Percentiles rank a stretch among this genome's conserved stretches.
These are phyloP conservation scores for Botrytis fragariae DNA, from an alignment of 2,329 filamentous ascomycete genomes.

Conservation along the genomic window DNA sequence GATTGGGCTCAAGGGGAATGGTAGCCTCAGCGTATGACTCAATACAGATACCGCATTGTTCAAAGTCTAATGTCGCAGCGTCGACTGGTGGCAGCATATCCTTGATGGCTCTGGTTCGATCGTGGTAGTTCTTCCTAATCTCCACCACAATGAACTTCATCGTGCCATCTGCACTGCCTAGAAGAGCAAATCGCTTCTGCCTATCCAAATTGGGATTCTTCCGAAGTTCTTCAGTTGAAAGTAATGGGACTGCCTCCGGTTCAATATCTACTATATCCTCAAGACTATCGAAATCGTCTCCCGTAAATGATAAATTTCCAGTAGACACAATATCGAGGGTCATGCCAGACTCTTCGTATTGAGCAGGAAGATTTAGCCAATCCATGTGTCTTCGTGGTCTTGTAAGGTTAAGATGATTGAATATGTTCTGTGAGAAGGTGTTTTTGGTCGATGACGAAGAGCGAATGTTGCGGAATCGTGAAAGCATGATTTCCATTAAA, in stretches of 20 bases:
- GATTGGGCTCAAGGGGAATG: background rate
- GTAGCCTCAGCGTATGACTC: background rate
- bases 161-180: accelerated
- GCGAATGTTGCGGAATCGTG: background rate
- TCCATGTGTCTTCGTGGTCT: background rate
- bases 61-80: background rate
- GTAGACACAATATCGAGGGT: background rate
- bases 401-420: background rate
- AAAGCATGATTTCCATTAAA: background rate
- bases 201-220: background rate
- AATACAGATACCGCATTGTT: background rate
- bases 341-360: background rate
- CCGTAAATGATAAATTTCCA: background rate
- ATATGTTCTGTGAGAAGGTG: background rate
- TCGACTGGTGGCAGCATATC: background rate
- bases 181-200: background rate
- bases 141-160: background rate
- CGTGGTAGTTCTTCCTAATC: background rate
- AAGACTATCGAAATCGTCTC: background rate
- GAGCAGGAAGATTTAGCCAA: background rate
- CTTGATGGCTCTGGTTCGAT: background rate
- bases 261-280: background rate
- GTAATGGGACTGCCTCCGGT: background rate
- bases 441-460: background rate
- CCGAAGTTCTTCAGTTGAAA: background rate